A percentile compares a stretch with the other conserved stretches of the same genome.
These are phyloP conservation scores for Paramecium sexaurelia DNA, from an alignment of 73 alveolate genomes.

Conservation along the genomic window DNA sequence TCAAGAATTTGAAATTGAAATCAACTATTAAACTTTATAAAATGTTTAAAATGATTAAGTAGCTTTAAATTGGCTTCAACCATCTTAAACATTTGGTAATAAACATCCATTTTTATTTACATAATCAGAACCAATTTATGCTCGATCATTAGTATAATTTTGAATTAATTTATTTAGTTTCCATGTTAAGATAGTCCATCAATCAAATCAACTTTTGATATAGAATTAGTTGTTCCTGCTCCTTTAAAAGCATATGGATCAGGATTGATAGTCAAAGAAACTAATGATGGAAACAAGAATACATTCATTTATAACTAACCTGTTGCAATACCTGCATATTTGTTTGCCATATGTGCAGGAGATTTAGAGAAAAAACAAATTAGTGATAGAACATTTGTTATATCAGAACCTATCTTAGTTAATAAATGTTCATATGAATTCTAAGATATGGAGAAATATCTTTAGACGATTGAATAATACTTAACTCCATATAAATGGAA, in stretches of 20 bases:
- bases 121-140: conserved; percentile 93
- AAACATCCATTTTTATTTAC: conserved; percentile 90
- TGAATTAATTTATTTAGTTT: neutral
- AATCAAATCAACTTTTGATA: conserved; percentile 86
- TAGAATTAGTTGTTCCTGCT: conserved; percentile 66
- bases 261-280: conserved; percentile 62
- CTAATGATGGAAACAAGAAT: neutral
- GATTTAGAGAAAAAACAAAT: conserved; percentile 75
- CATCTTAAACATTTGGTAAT: conserved; percentile 52
- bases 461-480: conserved; percentile 86
- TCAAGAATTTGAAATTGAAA: neutral
- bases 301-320: conserved; percentile 74
- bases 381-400: conserved; percentile 79
- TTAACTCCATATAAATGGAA: conserved; percentile 98
- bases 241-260: conserved; percentile 77
- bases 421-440: conserved; percentile 80
- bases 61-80: conserved; percentile 56
- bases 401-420: conserved; percentile 89
- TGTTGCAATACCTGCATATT: conserved; percentile 91
- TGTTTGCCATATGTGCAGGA: conserved; percentile 92
- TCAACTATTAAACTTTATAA: conserved; percentile 25
- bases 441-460: conserved; percentile 82
- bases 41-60: conserved; percentile 1
- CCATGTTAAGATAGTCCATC: conserved; percentile 99
- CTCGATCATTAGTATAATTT: conserved; percentile 79